Conservation (phyloP, 306 rosid species). For the Argentina anserina region DNA sequence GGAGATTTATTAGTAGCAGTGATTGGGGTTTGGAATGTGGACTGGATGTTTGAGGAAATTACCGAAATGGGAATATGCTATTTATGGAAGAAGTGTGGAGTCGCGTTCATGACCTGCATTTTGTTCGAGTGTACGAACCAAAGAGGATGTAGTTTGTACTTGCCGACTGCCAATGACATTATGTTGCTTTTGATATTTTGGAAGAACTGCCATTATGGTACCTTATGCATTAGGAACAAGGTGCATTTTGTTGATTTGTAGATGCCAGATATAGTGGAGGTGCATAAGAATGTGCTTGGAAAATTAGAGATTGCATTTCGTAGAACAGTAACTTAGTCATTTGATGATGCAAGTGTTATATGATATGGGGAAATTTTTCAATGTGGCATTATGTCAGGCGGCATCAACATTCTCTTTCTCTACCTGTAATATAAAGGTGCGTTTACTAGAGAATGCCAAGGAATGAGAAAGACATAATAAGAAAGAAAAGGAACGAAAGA, state of each 20-base stretch:
- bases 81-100: neutral
- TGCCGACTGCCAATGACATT: neutral
- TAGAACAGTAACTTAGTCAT: too few species aligned
- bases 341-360: too few species aligned
- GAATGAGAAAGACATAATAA: too few species aligned
- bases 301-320: neutral
- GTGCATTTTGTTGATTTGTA: neutral
- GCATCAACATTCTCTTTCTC: too few species aligned
- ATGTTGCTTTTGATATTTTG: neutral
- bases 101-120: too few species aligned
- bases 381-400: too few species aligned
- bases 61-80: neutral
- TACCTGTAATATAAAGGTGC: too few species aligned
- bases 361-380: too few species aligned
- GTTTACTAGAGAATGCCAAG: too few species aligned
- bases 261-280: neutral
- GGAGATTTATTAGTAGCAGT: neutral
- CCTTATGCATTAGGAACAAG: neutral
- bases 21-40: neutral
- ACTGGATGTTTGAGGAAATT: neutral
- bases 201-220: neutral
- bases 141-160: neutral
- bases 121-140: too few species aligned
- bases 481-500: too few species aligned
- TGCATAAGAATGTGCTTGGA: neutral